These are phyloP conservation scores for Rubia tinctorum DNA, from an alignment of 305 asterid genomes.

Conservation along the genomic window DNA sequence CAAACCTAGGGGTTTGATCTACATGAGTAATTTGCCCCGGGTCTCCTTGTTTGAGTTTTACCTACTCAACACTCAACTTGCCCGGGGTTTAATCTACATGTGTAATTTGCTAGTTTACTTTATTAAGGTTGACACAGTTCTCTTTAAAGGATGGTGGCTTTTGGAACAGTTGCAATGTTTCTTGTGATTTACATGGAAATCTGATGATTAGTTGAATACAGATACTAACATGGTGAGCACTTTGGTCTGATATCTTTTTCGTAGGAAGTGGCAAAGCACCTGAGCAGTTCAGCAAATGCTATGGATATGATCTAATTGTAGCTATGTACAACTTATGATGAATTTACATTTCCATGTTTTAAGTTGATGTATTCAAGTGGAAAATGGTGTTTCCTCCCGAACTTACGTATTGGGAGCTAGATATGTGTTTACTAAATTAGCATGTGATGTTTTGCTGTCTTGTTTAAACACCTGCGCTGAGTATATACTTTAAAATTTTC, in stretches of 20 bases:
- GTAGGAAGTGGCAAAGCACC: slow-evolving; percentile 15
- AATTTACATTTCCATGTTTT: background rate
- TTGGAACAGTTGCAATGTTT: background rate
- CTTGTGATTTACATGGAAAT: background rate
- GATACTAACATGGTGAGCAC: too few relatives aligned
- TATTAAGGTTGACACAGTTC: background rate
- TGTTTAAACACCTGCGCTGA: too few relatives aligned
- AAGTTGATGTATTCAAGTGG: background rate
- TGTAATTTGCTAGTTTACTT: background rate
- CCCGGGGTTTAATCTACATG: background rate
- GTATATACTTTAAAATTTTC: too few relatives aligned
- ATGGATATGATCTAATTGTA: slow-evolving; percentile 4
- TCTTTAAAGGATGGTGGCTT: background rate
- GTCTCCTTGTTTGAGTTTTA: too few relatives aligned
- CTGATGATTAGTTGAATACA: background rate
- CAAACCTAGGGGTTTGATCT: too few relatives aligned
- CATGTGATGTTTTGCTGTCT: too few relatives aligned
- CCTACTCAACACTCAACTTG: too few relatives aligned
- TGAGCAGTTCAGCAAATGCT: background rate
- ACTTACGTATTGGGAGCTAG: background rate
- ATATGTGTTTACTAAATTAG: too few relatives aligned
- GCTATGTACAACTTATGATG: background rate
- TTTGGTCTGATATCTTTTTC: background rate
- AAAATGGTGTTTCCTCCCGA: background rate
- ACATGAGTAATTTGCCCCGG: too few relatives aligned